These are phyloP conservation scores for Acidiella bohemica DNA, from an alignment of 495 filamentous ascomycete genomes.

Conservation along the genomic window DNA sequence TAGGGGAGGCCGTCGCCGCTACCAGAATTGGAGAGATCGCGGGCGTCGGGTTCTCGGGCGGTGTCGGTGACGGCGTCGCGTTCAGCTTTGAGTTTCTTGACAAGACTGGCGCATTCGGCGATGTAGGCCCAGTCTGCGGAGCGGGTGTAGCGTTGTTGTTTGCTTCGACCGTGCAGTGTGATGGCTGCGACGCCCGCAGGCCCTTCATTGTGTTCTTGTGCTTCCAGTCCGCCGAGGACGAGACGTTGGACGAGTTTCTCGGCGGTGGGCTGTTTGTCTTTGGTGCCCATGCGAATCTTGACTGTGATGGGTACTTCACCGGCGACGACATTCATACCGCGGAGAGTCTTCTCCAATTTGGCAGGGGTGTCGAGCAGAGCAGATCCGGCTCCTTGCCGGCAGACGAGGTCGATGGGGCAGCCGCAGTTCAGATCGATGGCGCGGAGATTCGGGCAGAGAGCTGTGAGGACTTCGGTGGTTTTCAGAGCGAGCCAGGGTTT, in stretches of 20 bases:
- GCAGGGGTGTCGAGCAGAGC: constrained; percentile 71
- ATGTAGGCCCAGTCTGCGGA: constrained; percentile 90
- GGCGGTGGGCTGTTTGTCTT: constrained; percentile 64
- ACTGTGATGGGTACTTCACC: constrained; percentile 76
- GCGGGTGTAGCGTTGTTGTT: constrained; percentile 86
- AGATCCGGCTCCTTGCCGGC: constrained; percentile 75
- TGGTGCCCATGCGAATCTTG: constrained; percentile 88
- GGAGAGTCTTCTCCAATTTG: constrained; percentile 80
- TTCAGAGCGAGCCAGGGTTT: constrained; percentile 81
- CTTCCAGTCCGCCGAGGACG: constrained; percentile 58
- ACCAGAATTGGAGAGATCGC: constrained; percentile 32
- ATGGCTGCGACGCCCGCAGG: constrained; percentile 78
- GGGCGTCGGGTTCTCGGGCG: constrained; percentile 53
- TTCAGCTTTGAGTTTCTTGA: constrained; percentile 59
- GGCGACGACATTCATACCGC: constrained; percentile 89
- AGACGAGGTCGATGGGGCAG: constrained; percentile 90
- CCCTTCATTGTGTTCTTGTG: constrained; percentile 44
- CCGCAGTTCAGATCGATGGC: constrained; percentile 93
- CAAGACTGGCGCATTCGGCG: constrained; percentile 69
- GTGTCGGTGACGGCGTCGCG: constrained; percentile 57
- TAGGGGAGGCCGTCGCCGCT: constrained; percentile 45
- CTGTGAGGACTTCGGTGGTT: constrained; percentile 65
- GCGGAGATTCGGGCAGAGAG: constrained; percentile 63
- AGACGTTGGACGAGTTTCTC: constrained; percentile 71
- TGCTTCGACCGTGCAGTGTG: constrained; percentile 82